These are phyloP conservation scores for Dictyostelium intermedium DNA, from an alignment of 78 protist species.

Conservation along the genomic window DNA sequence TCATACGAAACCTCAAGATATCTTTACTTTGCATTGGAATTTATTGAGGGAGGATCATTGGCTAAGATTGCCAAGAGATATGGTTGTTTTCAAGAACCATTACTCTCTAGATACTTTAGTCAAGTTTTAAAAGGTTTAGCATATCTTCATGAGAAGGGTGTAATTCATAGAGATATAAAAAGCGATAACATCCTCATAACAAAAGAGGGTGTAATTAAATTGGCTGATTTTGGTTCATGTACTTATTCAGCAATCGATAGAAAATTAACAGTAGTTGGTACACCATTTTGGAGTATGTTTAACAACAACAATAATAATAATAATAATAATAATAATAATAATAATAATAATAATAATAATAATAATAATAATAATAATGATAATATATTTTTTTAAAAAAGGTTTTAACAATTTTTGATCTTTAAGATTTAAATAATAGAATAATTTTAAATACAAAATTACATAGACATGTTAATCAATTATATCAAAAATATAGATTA, in stretches of 20 bases:
- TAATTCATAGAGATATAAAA: conserved; percentile 89
- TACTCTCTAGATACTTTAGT: conserved; percentile 83
- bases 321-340: neutral
- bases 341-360: neutral
- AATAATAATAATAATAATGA: neutral
- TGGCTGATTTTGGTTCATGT: conserved; percentile 96
- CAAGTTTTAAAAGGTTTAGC: conserved; percentile 92
- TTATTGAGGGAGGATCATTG: conserved; percentile 95
- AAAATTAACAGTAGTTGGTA: conserved; percentile 63
- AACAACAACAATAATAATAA: too few species aligned
- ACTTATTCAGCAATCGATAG: conserved; percentile 73
- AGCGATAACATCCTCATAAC: conserved; percentile 81
- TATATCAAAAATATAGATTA: conserved; percentile 34
- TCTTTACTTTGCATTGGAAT: conserved; percentile 95
- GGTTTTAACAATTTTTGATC: too few species aligned
- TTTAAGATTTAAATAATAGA: conserved; percentile 57
- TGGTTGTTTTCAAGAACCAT: conserved; percentile 94
- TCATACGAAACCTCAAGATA: conserved; percentile 55
- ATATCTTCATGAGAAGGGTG: conserved; percentile 93
- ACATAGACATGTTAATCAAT: conserved; percentile 47
- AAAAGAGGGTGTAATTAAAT: conserved; percentile 79
- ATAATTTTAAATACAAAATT: conserved; percentile 47
- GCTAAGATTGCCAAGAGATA: conserved; percentile 81
- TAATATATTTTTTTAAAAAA: too few species aligned
- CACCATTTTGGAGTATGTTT: conserved; percentile 60